phyloP scores from a whole-genome alignment of 2,329 filamentous ascomycete species.

The Neocatenulostroma microsporum region DNA sequence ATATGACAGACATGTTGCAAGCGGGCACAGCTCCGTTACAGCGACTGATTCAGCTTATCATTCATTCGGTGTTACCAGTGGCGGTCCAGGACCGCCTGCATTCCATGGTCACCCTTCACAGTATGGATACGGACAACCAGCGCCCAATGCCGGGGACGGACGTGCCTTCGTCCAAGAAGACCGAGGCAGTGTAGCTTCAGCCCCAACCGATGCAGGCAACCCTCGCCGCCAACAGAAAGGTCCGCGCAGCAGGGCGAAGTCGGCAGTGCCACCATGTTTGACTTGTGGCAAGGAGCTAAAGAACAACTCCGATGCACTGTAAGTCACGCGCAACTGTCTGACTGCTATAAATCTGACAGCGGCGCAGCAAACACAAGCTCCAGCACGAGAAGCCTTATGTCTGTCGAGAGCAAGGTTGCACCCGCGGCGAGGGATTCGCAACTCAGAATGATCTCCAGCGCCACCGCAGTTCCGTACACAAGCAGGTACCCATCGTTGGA shows the following conservation, averaged over 20 bases:
- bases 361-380: slow-evolving; percentile 63
- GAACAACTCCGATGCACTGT: slow-evolving; percentile 12
- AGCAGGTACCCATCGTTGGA: slow-evolving; percentile 37
- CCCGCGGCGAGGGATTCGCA: slow-evolving; percentile 57
- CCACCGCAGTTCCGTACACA: slow-evolving; percentile 64
- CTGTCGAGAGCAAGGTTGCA: slow-evolving; percentile 54
- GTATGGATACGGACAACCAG: neutral
- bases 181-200: neutral
- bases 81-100: neutral
- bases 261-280: slow-evolving; percentile 2
- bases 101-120: neutral
- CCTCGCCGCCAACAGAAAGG: neutral
- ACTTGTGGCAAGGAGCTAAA: slow-evolving; percentile 7
- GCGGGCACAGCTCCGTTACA: neutral
- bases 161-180: too few relatives aligned
- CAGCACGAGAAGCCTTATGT: slow-evolving; percentile 61
- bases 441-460: slow-evolving; percentile 75
- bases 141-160: neutral
- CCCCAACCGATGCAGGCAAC: neutral
- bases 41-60: neutral
- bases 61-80: neutral
- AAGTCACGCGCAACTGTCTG: neutral
- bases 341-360: slow-evolving; percentile 4
- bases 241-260: neutral
- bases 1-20: too few relatives aligned